phyloP scores from a whole-genome alignment of 2,329 filamentous ascomycete genomes.

The Coniella lustricola region DNA sequence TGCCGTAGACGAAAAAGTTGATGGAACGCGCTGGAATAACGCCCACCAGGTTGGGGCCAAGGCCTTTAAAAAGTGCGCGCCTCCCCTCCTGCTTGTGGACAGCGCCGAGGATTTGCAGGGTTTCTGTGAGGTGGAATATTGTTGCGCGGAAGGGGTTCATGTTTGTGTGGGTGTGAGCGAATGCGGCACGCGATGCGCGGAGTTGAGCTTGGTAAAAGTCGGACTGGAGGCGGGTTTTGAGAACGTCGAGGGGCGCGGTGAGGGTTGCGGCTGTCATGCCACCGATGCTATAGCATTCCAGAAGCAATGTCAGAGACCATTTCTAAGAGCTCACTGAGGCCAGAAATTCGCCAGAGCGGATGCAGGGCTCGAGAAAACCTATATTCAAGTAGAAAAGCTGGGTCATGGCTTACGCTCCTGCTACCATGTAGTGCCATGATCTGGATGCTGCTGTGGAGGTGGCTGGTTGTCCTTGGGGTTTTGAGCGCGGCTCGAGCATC shows the following conservation, averaged over 20 bases:
- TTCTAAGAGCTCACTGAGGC: neutral
- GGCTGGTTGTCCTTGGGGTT: conserved; percentile 23
- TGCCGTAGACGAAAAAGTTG: conserved; percentile 91
- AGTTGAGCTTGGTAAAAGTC: conserved; percentile 90
- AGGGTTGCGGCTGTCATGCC: conserved; percentile 88
- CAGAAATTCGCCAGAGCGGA: neutral
- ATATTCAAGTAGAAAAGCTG: neutral
- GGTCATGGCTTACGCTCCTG: conserved; percentile 63
- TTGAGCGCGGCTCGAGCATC: conserved; percentile 29
- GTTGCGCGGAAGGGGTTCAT: conserved; percentile 61
- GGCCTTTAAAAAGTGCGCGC: conserved; percentile 84
- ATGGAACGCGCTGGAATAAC: conserved; percentile 86
- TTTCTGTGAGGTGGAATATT: conserved; percentile 73
- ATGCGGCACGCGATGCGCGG: conserved; percentile 54
- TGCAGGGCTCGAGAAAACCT: neutral
- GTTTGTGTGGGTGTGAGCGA: conserved; percentile 39
- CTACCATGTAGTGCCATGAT: conserved; percentile 88
- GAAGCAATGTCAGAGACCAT: neutral
- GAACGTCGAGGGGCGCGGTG: conserved; percentile 88
- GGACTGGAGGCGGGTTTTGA: conserved; percentile 89
- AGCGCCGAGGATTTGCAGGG: conserved; percentile 73
- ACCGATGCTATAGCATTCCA: conserved; percentile 55
- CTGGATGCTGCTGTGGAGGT: conserved; percentile 53
- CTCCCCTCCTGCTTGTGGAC: conserved; percentile 78
- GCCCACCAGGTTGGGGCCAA: conserved; percentile 83